These are phyloP conservation scores for Pyrenochaeta sp. DNA, from an alignment of 2,329 filamentous ascomycete genomes.

Conservation along the genomic window DNA sequence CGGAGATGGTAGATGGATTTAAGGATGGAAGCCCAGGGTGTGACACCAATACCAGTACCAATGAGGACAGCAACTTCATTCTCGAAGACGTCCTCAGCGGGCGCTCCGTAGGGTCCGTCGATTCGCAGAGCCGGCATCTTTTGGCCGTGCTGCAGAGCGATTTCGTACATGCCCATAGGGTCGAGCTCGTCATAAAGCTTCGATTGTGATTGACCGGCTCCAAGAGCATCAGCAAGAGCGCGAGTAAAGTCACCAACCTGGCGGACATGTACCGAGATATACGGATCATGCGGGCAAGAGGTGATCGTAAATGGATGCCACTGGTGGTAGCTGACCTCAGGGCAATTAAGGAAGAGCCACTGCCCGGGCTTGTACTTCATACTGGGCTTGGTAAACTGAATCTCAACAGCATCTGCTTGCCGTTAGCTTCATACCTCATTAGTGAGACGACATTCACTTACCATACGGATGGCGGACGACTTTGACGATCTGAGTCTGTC, in stretches of 20 bases:
- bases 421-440: constrained; percentile 36
- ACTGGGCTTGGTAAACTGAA: constrained; percentile 94
- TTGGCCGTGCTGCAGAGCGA: constrained; percentile 91
- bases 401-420: constrained; percentile 83
- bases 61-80: constrained; percentile 89
- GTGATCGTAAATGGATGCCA: constrained; percentile 99
- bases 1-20: constrained; percentile 99
- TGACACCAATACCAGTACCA: constrained; percentile 86
- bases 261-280: constrained; percentile 91
- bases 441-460: constrained; percentile 53
- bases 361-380: constrained; percentile 99
- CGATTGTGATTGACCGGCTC: constrained; percentile 84
- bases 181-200: constrained; percentile 92
- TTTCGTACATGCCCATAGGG: constrained; percentile 96
- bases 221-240: constrained; percentile 93
- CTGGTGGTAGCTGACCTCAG: constrained; percentile 85
- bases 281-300: constrained; percentile 94
- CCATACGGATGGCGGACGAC: constrained; percentile 96
- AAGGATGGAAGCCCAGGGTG: constrained; percentile 84
- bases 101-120: constrained; percentile 95
- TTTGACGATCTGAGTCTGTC: constrained; percentile 87
- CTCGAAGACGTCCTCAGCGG: constrained; percentile 95
- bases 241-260: constrained; percentile 97
- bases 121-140: constrained; percentile 90
- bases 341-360: constrained; percentile 96